Conservation (phyloP, 129 eudicot genomes). For the Escallonia herrerae region DNA sequence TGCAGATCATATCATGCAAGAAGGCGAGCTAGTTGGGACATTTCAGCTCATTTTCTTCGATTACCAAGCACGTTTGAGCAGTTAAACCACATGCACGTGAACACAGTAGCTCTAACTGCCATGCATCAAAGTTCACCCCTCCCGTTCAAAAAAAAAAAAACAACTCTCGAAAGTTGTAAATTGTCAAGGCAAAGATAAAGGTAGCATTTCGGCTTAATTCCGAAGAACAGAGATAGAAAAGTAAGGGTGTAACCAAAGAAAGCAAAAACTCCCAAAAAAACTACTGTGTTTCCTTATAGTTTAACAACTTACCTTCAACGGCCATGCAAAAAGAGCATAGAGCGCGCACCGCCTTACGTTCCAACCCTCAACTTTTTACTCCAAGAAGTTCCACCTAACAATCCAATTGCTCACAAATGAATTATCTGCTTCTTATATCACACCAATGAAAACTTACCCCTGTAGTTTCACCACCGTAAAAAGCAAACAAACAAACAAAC, state of each 20-base stretch:
- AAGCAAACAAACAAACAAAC: background rate
- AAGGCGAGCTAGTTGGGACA: no score
- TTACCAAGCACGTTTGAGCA: no score
- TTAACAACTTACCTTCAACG: conserved; percentile 33
- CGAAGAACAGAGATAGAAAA: background rate
- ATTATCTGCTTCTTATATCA: background rate
- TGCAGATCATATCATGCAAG: no score
- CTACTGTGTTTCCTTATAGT: background rate
- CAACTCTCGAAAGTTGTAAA: background rate
- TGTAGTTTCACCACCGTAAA: background rate
- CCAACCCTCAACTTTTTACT: conserved; percentile 36
- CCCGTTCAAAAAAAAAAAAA: background rate
- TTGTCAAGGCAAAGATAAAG: background rate
- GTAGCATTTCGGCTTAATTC: background rate
- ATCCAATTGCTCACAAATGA: conserved; percentile 1
- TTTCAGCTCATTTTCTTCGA: no score
- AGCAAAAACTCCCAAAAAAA: conserved; percentile 7
- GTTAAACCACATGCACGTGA: no score
- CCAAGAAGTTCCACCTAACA: conserved; percentile 42
- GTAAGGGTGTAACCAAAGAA: background rate
- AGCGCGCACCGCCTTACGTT: conserved; percentile 30
- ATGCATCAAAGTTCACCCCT: background rate
- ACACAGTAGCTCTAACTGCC: no score
- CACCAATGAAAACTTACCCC: conserved; percentile 20
- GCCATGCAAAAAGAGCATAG: conserved; percentile 26